Base-by-base conservation (phyloP, 2,329 filamentous ascomycete species). In the Harringtonia lauricola region DNA sequence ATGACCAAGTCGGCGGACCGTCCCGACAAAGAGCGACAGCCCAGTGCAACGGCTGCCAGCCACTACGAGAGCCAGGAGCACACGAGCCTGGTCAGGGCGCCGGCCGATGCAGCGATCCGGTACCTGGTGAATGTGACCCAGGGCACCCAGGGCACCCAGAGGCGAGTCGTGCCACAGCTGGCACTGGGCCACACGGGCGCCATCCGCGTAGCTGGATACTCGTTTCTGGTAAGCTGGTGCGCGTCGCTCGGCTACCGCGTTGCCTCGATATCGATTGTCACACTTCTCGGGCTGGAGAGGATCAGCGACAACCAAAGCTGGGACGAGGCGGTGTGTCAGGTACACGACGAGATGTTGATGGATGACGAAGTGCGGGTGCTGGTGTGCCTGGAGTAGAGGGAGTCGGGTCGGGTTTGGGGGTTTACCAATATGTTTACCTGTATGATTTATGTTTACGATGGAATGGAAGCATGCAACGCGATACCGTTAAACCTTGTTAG, bases 291-390 rank as follows among this genome's bases (percentile, higher is more conserved):
- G 24, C 42, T 43, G 18, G 43, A 45, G 19, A 24, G 17, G 10
- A 39, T 47, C 13, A 4, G 13, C 31, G 33, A 28, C 43, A 41
- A 42, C 19, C 14, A 15, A 6, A 35, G 19, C 18, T 49, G 47
- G 47, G 40, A 47, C 30, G 36, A 35, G 19, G 45, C 35, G 21
- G 45, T 49, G 10, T 22, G 30, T 13, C 40, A 38, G 3, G 41
- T 45, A 28, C 24, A 45, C 22, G 28, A 22, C 12, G 36, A 42
- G 18, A 28, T 45, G 29, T 12, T 47, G 15, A 36, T 43, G 45
- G 44, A 47, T 22, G 30, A 39, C 14, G 42, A 49, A 19, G 45
- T 47, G 28, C 45, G 43, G 12, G 42, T 49, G 2, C 21, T 49
- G 14, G 40, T 49, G 24, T 28, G 28, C 22, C 7, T 49, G 22